Evolutionary conservation across 2,329 filamentous ascomycete genomes (phyloP).

Genomic region (Penicillium sp.): DNA sequence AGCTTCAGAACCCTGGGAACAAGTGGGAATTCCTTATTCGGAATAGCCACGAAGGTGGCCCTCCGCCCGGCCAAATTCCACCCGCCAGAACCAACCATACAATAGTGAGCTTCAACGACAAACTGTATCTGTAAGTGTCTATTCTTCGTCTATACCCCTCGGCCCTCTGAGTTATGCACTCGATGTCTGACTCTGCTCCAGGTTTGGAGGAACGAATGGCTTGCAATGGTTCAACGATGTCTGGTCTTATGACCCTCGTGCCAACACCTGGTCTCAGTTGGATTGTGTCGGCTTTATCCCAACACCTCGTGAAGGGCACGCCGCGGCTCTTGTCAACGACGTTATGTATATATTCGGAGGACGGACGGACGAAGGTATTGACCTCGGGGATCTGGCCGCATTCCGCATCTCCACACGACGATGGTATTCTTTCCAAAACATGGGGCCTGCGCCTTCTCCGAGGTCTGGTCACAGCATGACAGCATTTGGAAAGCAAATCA

Average conservation of each 20-base stretch:
- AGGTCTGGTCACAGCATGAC: slow-evolving; percentile 98
- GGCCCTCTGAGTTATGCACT: too few relatives aligned
- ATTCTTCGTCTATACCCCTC: too few relatives aligned
- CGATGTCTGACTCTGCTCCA: too few relatives aligned
- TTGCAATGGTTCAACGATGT: slow-evolving; percentile 98
- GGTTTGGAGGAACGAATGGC: slow-evolving; percentile 95
- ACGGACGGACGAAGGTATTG: slow-evolving; percentile 81
- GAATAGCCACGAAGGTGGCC: slow-evolving; percentile 54
- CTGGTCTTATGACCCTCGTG: slow-evolving; percentile 81
- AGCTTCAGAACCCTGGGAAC: slow-evolving; percentile 80
- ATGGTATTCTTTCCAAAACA: slow-evolving; percentile 99
- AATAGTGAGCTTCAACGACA: slow-evolving; percentile 83
- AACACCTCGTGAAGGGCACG: slow-evolving; percentile 83
- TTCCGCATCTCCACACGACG: slow-evolving; percentile 71
- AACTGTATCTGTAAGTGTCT: slow-evolving; percentile 88
- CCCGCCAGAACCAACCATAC: slow-evolving; percentile 91
- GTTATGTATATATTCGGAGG: slow-evolving; percentile 99
- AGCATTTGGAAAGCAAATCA: slow-evolving; percentile 79
- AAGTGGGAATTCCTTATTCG: slow-evolving; percentile 87
- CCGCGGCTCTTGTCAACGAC: slow-evolving; percentile 84
- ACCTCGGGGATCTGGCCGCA: slow-evolving; percentile 85
- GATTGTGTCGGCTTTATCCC: slow-evolving; percentile 98
- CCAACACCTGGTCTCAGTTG: slow-evolving; percentile 75
- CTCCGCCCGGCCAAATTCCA: slow-evolving; percentile 59
- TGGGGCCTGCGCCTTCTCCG: slow-evolving; percentile 89